These are phyloP conservation scores for Monosporascus sp. DNA, from an alignment of 2,329 filamentous ascomycete genomes.

Conservation along the genomic window DNA sequence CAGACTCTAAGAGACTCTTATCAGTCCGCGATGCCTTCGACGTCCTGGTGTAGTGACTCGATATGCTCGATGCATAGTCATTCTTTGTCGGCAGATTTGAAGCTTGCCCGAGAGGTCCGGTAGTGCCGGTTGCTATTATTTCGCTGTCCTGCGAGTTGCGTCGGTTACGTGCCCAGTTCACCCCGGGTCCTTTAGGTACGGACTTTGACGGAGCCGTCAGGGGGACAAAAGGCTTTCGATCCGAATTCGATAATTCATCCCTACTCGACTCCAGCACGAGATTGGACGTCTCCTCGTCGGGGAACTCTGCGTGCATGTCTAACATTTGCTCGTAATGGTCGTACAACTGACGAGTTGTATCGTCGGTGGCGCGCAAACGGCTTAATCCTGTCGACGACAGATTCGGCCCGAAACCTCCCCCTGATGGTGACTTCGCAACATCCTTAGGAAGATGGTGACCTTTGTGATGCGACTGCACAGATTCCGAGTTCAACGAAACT, in stretches of 20 bases:
- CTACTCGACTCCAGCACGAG: constrained; percentile 5
- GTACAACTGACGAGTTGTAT: constrained; percentile 43
- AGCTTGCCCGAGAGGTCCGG: constrained; percentile 15
- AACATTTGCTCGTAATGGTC: constrained; percentile 55
- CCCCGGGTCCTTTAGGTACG: constrained; percentile 8
- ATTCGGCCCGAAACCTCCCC: constrained; percentile 24
- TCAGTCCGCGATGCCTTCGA: constrained; percentile 48
- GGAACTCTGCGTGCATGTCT: constrained; percentile 34
- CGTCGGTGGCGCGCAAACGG: constrained; percentile 22
- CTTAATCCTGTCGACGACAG: constrained; percentile 9
- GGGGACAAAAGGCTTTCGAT: constrained; percentile 15
- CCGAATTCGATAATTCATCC: constrained; percentile 9
- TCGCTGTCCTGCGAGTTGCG: constrained; percentile 21
- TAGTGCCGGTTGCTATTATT: constrained; percentile 19
- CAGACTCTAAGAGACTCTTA: constrained; percentile 42
- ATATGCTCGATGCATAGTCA: constrained; percentile 46
- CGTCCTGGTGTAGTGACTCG: constrained; percentile 49
- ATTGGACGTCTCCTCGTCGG: constrained; percentile 12
- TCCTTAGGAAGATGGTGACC: constrained; percentile 9
- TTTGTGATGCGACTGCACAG: constrained; percentile 5
- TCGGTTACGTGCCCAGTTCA: constrained; percentile 17
- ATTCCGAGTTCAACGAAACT: constrained; percentile 24
- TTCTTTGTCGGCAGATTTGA: constrained; percentile 25
- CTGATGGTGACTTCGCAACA: constrained; percentile 7
- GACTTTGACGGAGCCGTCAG: constrained; percentile 17